phyloP scores from a whole-genome alignment of 345 rosid species.

The Populus alba region DNA sequence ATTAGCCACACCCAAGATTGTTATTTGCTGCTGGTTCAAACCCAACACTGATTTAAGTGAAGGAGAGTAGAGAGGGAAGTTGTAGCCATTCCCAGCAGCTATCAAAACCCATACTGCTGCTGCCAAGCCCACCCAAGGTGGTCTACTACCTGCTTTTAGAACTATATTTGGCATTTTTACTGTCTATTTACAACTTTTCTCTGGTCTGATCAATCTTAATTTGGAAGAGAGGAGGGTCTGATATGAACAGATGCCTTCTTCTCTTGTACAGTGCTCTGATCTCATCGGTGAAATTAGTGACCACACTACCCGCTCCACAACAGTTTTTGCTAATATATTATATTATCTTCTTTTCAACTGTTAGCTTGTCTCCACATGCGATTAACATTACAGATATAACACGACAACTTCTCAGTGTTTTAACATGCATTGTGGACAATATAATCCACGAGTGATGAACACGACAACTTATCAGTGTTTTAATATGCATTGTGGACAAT shows the following conservation, averaged over 20 bases:
- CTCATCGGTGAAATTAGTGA: not conserved
- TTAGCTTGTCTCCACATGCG: no score
- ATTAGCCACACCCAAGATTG: slow-evolving; percentile 88
- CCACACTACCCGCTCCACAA: not conserved
- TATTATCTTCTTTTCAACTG: not conserved
- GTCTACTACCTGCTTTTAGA: slow-evolving; percentile 77
- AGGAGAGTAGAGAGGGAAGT: slow-evolving; percentile 79
- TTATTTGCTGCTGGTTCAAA: slow-evolving; percentile 71
- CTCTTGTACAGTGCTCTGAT: not conserved
- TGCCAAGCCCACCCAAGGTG: slow-evolving; percentile 95
- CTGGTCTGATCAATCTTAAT: not conserved
- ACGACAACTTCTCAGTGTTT: no score
- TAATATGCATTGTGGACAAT: no score
- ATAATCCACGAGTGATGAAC: no score
- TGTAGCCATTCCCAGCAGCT: slow-evolving; percentile 62
- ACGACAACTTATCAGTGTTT: no score
- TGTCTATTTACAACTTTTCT: not conserved
- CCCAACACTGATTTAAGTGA: slow-evolving; percentile 77
- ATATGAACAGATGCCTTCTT: not conserved
- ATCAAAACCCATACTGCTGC: slow-evolving; percentile 90
- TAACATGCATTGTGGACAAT: no score
- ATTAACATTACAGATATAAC: no score
- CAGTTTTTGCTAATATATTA: not conserved
- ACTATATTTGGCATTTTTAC: slow-evolving; percentile 40
- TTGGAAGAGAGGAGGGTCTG: not conserved